Evolutionary conservation across 163 green algal species (phyloP), one percentile per base, ranked within the genome.

Genomic region (Scenedesmus sp.): DNA sequence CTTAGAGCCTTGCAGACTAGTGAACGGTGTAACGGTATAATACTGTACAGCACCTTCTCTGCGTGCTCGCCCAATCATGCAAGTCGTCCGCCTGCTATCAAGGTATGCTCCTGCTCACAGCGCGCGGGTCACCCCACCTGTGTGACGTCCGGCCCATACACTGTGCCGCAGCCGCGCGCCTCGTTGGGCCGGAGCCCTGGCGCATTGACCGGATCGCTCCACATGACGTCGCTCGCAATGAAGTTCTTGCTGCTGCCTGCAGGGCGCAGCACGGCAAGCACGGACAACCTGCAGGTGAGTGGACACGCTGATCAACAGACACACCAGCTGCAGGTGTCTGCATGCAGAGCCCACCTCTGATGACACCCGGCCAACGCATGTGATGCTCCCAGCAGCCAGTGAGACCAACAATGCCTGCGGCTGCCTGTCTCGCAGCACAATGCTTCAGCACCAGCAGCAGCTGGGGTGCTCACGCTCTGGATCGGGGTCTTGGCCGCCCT

Each of bases 111-210:
- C n/a, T n/a, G 56, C 22, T 70, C 20, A 22, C 20, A 70, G 20
- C 20, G 15, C 4, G 1, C n/a, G 56, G 2, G 20, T 3, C 22
- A 61, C 1, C 89, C 1, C 68, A 96, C 95, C 95, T 98, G 92
- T 4, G 98, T 99, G 20, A 97, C 88, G 72, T 99, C 97, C 0
- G 98, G 97, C 0, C 98, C 98, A 93, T 99, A 99, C 0, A 97
- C 80, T 43, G 99, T 95, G 51, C 98, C 98, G 40, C 99, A 95
- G 30, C 98, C 98, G 7, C 98, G 95, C 15, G 91, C 88, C 10
- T 96, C 89, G 92, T 99, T 99, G 20, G 87, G 24, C 10, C 85
- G 30, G 43, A 99, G 91, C 12, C 97, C 98, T 24, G 93, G 92
- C 51, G 80, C 70, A 33, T 89, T 86, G 37, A 96, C 91, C 2